Percentiles rank a stretch among this genome's conserved stretches.
Evolutionary conservation across 148 eudicot genomes (phyloP).

Genomic region (Vaccinium darrowii): DNA sequence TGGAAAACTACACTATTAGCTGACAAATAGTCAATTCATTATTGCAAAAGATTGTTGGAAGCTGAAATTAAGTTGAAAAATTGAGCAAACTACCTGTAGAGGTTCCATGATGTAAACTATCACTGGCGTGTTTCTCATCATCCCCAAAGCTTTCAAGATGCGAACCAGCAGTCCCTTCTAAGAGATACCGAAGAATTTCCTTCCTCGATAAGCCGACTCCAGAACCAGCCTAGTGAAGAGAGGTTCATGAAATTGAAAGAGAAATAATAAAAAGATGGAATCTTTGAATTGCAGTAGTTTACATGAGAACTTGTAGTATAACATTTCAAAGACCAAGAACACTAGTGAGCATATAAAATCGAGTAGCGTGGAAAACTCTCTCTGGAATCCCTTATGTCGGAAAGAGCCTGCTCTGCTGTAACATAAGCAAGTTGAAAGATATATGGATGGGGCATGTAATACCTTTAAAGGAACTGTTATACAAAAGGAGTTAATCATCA

Average conservation of each 20-base stretch:
- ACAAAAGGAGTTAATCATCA: neutral
- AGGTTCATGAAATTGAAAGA: constrained; percentile 11
- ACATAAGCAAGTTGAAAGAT: neutral
- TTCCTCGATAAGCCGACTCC: constrained; percentile 60
- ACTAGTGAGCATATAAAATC: neutral
- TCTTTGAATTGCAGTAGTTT: neutral
- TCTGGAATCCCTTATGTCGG: neutral
- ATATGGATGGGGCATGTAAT: neutral
- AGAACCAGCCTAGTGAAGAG: constrained; percentile 51
- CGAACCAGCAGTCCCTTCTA: constrained; percentile 76
- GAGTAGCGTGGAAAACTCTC: neutral
- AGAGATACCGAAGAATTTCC: constrained; percentile 48
- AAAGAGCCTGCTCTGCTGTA: neutral
- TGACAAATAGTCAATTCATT: neutral
- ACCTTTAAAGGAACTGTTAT: neutral
- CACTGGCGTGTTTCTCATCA: constrained; percentile 41
- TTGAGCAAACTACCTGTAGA: constrained; percentile 42
- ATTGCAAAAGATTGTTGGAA: neutral
- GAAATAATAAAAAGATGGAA: neutral
- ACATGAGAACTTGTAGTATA: neutral
- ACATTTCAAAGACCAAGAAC: constrained; percentile 3
- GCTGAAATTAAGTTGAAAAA: neutral
- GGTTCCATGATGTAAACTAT: constrained; percentile 22
- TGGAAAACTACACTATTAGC: neutral
- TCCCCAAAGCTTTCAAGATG: constrained; percentile 42